Percentiles rank a stretch among this genome's conserved stretches.
These are phyloP conservation scores for Sparassis latifolia DNA, from an alignment of 1,284 basidiomycete genomes.

Conservation along the genomic window DNA sequence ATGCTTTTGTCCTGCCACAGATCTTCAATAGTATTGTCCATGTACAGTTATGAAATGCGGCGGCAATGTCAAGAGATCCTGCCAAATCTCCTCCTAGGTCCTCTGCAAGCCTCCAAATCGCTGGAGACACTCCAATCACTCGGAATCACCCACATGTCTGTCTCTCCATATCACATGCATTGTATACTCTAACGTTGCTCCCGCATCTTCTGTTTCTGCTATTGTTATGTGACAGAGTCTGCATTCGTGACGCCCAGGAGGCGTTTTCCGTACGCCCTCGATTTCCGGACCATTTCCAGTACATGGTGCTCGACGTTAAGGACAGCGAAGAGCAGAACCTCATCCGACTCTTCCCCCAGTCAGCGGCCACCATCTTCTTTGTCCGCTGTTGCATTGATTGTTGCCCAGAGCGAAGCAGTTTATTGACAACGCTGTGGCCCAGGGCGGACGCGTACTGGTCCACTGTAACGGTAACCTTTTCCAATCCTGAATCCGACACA, in stretches of 20 bases:
- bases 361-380: conserved; percentile 17
- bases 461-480: conserved; percentile 77
- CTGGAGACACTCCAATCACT: conserved; percentile 58
- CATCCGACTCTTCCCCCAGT: conserved; percentile 78
- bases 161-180: conserved; percentile 10
- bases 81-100: conserved; percentile 79
- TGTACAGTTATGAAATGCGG: conserved; percentile 87
- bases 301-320: conserved; percentile 81
- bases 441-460: conserved; percentile 76
- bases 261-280: conserved; percentile 83
- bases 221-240: conserved; percentile 47
- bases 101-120: conserved; percentile 83
- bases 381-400: neutral
- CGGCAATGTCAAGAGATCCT: conserved; percentile 90
- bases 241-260: conserved; percentile 83
- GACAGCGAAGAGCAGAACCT: conserved; percentile 90
- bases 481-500: neutral
- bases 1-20: neutral
- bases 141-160: conserved; percentile 84
- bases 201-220: neutral
- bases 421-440: conserved; percentile 65
- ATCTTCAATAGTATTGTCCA: neutral
- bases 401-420: conserved; percentile 65
- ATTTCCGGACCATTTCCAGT: conserved; percentile 76
- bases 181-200: neutral